Evolutionary conservation across 805 yeast species (phyloP), one percentile per base, ranked within the genome.

Genomic region (Saccharomyces jurei): DNA sequence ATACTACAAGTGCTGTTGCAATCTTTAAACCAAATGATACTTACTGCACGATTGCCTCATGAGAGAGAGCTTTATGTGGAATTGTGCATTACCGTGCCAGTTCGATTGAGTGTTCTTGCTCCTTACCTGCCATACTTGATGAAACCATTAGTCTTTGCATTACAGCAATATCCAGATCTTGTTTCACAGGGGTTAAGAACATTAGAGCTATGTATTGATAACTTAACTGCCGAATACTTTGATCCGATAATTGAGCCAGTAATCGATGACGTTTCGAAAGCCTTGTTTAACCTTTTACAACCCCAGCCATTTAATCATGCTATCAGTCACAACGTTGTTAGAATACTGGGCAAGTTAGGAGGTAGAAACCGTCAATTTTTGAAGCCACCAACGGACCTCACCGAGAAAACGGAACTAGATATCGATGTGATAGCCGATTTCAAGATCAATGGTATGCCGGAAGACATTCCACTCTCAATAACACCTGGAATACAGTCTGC

Each of bases 181-280:
- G 94, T 94, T 1, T 83, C 91, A 50, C 99, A 94, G 70, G 99
- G 99, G 49, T 74, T 94, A 58, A 77, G 99, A 58, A 95, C 99
- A 0, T 80, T 94, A 55, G 99, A 94, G 66, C 77, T 94, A 6
- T 94, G 99, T 67, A 97, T 94, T 26, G 99, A 94, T 64, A 94
- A 95, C 64, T 71, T 94, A 57, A 95, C 98, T 0, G 96, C 98
- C 0, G 96, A 91, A 60, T 94, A 91, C 69, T 90, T 94, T 69
- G 99, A 94, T 63, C 98, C 99, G 2, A 91, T 94, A 66, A 84
- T 94, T 56, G 97, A 91, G 65, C 98, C 99, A 0, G 97, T 91
- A 1, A 84, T 92, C 52, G 95, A 88, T 56, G 97, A 94, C 61
- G 90, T 95, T 1, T 87, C 91, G 89, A 84, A 86, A 41, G 96